Evolutionary conservation across 208 protist genomes (phyloP).

Genomic region (Acanthamoeba castellanii): DNA sequence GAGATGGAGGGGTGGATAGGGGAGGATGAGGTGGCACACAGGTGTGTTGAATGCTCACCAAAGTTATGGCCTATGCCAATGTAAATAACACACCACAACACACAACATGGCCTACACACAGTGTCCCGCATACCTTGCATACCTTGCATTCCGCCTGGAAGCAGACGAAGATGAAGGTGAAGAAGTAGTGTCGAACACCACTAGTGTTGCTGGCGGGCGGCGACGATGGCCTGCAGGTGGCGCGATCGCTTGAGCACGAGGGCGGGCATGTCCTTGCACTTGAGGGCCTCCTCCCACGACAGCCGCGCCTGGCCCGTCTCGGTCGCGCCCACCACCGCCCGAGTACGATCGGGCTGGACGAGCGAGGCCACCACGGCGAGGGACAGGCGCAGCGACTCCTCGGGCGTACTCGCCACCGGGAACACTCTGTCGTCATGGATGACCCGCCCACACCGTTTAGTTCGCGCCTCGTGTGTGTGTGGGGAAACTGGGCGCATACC

Average conservation of each 20-base stretch:
- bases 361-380: not conserved
- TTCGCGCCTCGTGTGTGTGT: not conserved
- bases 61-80: conserved; percentile 15
- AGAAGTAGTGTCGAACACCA: not conserved
- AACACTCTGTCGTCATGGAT: not conserved
- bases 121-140: too few species aligned
- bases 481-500: not conserved
- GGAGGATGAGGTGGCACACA: not conserved
- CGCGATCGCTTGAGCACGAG: not conserved
- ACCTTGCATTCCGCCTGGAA: too few species aligned
- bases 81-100: not conserved
- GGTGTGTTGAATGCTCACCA: not conserved
- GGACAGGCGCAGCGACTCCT: conserved; percentile 17
- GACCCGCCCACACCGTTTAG: not conserved
- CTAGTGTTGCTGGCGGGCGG: not conserved
- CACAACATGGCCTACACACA: too few species aligned
- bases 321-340: not conserved
- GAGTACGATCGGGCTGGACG: conserved; percentile 3
- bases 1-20: not conserved
- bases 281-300: conserved; percentile 59
- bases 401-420: conserved; percentile 15
- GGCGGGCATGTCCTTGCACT: conserved; percentile 46
- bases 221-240: conserved; percentile 22
- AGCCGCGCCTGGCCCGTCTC: not conserved
- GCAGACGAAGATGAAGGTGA: not conserved